Evolutionary conservation across 2,329 filamentous ascomycete genomes (phyloP).

Genomic region (Fusarium armeniacum): DNA sequence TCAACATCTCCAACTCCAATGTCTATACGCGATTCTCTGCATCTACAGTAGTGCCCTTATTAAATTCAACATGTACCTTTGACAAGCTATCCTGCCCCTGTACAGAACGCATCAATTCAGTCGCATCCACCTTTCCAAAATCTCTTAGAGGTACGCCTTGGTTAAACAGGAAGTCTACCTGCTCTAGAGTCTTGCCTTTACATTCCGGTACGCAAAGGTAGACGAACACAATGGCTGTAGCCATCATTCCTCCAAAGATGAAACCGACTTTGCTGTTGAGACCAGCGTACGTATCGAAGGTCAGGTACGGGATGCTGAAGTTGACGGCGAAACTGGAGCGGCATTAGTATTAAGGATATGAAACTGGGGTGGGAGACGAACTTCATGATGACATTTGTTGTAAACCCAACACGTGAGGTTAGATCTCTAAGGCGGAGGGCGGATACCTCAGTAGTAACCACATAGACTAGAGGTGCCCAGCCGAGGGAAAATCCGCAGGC

Average conservation of each 20-base stretch:
- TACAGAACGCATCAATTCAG: conserved; percentile 23
- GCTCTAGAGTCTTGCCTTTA: conserved; percentile 40
- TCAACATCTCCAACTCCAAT: too few species aligned
- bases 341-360: background rate
- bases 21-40: too few species aligned
- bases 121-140: conserved; percentile 34
- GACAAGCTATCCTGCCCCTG: background rate
- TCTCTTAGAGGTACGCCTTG: conserved; percentile 28
- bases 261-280: conserved; percentile 40
- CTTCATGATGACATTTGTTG: conserved; percentile 39
- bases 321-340: conserved; percentile 38
- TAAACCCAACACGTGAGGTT: conserved; percentile 33
- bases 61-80: background rate
- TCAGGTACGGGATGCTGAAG: conserved; percentile 42
- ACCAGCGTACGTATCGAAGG: conserved; percentile 39
- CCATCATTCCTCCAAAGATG: conserved; percentile 40
- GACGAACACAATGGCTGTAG: background rate
- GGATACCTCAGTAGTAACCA: conserved; percentile 42
- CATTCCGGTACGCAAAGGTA: conserved; percentile 44
- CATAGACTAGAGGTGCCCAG: conserved; percentile 33
- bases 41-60: background rate
- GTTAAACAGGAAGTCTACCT: conserved; percentile 44
- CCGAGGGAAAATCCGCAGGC: conserved; percentile 26
- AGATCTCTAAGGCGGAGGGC: conserved; percentile 36
- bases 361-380: fast-evolving